phyloP scores from a whole-genome alignment of 768 basidiomycete genomes.

The Rhizopogon vesiculosus region DNA sequence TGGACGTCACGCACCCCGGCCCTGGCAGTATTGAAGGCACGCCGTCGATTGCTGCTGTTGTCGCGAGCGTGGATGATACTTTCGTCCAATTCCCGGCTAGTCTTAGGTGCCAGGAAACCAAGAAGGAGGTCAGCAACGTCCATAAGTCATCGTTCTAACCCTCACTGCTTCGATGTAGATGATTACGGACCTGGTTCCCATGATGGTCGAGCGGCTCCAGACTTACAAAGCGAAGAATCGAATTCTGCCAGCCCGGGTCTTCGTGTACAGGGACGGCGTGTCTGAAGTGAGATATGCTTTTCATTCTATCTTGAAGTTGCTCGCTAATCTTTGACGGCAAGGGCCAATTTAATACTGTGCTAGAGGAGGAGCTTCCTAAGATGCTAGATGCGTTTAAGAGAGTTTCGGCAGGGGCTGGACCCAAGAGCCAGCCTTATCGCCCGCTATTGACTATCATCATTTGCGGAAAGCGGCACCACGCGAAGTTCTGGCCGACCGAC shows the following conservation, averaged over 20 bases:
- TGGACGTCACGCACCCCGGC: conserved; percentile 80
- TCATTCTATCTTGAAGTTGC: background rate
- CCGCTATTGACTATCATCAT: conserved; percentile 70
- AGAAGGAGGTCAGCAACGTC: conserved; percentile 18
- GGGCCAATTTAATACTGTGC: conserved; percentile 69
- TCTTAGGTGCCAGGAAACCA: conserved; percentile 53
- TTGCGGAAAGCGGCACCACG: conserved; percentile 68
- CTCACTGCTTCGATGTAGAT: conserved; percentile 42
- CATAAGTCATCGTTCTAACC: background rate
- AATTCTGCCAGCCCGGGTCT: conserved; percentile 58
- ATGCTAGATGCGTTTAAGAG: conserved; percentile 55
- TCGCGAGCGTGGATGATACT: conserved; percentile 63
- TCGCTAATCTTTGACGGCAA: conserved; percentile 18
- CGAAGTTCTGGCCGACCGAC: conserved; percentile 55
- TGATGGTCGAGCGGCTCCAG: conserved; percentile 69
- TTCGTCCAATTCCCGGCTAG: conserved; percentile 81
- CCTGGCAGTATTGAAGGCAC: conserved; percentile 64
- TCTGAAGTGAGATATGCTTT: conserved; percentile 52
- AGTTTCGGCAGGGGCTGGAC: conserved; percentile 36
- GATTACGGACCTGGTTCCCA: conserved; percentile 56
- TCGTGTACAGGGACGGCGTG: conserved; percentile 79
- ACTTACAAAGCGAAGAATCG: conserved; percentile 52
- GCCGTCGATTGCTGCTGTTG: conserved; percentile 81
- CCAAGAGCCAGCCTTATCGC: conserved; percentile 42
- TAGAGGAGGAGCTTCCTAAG: conserved; percentile 56